Evolutionary conservation across 495 filamentous ascomycete species (phyloP).

Genomic region (Penicillium samsonianum): DNA sequence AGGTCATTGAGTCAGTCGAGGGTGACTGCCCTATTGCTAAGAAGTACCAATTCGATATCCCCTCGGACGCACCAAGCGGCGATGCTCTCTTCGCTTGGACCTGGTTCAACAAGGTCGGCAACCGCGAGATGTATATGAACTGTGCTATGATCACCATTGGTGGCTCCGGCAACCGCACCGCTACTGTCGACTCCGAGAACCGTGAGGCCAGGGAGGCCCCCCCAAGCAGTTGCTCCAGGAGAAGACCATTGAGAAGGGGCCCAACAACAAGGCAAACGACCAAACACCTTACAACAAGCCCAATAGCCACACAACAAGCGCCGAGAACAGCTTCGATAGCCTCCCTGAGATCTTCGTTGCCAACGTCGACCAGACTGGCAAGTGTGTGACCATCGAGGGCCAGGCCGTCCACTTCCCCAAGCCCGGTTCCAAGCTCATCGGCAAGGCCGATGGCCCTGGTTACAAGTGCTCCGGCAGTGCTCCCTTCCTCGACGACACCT

Average conservation of each 20-base stretch:
- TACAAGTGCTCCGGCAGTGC: slow-evolving; percentile 31
- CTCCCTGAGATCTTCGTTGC: slow-evolving; percentile 59
- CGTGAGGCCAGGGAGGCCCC: not conserved
- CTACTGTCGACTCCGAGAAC: not conserved
- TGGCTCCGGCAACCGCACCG: slow-evolving; percentile 38
- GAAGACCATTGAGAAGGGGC: slow-evolving; percentile 2
- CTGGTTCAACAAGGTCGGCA: slow-evolving; percentile 89
- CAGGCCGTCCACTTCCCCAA: slow-evolving; percentile 32
- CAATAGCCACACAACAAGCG: slow-evolving; percentile 22
- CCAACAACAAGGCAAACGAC: slow-evolving; percentile 4
- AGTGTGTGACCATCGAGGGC: slow-evolving; percentile 33
- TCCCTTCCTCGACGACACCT: slow-evolving; percentile 24
- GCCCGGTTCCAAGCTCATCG: slow-evolving; percentile 27
- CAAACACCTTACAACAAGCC: slow-evolving; percentile 8
- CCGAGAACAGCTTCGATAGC: slow-evolving; percentile 19
- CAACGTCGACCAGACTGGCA: slow-evolving; percentile 50
- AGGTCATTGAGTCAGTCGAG: slow-evolving; percentile 80
- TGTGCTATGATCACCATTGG: slow-evolving; percentile 73
- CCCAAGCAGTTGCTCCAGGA: not conserved
- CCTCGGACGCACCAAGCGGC: slow-evolving; percentile 44
- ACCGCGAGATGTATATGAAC: slow-evolving; percentile 96
- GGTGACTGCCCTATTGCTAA: slow-evolving; percentile 72
- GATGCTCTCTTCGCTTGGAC: slow-evolving; percentile 76
- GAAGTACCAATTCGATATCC: slow-evolving; percentile 52
- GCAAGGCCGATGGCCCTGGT: slow-evolving; percentile 23